A percentile compares a stretch with the other conserved stretches of the same genome.
These are phyloP conservation scores for Microbotryum lychnidis-dioicae DNA, from an alignment of 1,284 basidiomycete genomes.

Conservation along the genomic window DNA sequence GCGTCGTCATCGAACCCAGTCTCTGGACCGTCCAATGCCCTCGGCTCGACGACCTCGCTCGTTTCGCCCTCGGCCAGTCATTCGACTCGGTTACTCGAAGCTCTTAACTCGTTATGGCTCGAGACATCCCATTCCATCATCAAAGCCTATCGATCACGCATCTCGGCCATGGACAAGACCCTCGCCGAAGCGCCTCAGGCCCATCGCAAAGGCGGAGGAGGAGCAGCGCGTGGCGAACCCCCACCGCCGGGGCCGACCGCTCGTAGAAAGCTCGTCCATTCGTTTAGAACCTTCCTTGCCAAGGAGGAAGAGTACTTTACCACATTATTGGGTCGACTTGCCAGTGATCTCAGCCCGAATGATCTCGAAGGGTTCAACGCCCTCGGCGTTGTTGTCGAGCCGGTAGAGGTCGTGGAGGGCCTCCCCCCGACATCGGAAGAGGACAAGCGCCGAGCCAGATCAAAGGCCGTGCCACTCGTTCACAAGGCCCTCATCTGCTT, in stretches of 20 bases:
- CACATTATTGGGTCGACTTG: slow-evolving; percentile 61
- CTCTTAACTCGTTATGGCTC: slow-evolving; percentile 81
- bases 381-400: slow-evolving; percentile 54
- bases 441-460: neutral
- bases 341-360: slow-evolving; percentile 51
- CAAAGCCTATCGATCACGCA: slow-evolving; percentile 65
- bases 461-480: slow-evolving; percentile 49
- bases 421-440: slow-evolving; percentile 30
- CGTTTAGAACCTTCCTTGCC: slow-evolving; percentile 74
- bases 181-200: slow-evolving; percentile 29
- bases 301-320: slow-evolving; percentile 84
- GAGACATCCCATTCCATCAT: slow-evolving; percentile 84
- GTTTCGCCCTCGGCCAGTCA: neutral
- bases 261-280: slow-evolving; percentile 59
- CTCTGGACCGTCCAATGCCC: neutral
- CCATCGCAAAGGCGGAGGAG: slow-evolving; percentile 14
- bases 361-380: slow-evolving; percentile 54
- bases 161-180: slow-evolving; percentile 55
- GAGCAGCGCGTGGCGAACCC: slow-evolving; percentile 16
- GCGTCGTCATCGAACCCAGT: neutral
- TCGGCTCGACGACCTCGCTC: neutral
- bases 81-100: slow-evolving; percentile 35
- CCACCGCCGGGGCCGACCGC: slow-evolving; percentile 52
- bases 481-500: slow-evolving; percentile 84
- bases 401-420: slow-evolving; percentile 41